Conservation (phyloP, 768 basidiomycete species). For the Termitomyces sp. region DNA sequence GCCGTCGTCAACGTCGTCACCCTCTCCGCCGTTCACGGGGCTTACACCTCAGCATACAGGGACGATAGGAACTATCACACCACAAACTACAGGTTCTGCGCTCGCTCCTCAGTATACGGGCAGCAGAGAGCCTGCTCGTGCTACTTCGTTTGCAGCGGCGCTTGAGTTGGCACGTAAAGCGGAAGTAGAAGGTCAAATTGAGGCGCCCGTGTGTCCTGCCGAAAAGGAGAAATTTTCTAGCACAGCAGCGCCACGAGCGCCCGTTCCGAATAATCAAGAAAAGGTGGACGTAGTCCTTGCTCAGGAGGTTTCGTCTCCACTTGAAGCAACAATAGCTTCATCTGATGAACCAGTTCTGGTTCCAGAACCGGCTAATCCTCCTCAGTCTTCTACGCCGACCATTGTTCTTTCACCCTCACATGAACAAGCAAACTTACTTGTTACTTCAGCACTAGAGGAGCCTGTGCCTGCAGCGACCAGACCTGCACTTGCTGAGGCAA, state of each 20-base stretch:
- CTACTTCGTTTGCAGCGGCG: slow-evolving; percentile 36
- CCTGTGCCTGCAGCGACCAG: background rate
- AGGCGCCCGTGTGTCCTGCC: slow-evolving; percentile 11
- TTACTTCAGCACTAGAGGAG: background rate
- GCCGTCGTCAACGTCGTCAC: slow-evolving; percentile 26
- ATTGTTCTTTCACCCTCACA: slow-evolving; percentile 10
- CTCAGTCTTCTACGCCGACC: slow-evolving; percentile 1
- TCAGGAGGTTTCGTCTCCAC: background rate
- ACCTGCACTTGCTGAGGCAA: background rate
- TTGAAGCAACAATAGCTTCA: background rate
- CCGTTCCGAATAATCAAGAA: background rate
- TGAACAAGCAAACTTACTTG: background rate
- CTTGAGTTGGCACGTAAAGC: slow-evolving; percentile 37
- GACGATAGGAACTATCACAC: background rate
- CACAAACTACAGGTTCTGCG: slow-evolving; percentile 3
- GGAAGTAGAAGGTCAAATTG: slow-evolving; percentile 30
- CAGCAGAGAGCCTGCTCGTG: slow-evolving; percentile 19
- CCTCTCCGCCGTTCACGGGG: slow-evolving; percentile 12
- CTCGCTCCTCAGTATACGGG: slow-evolving; percentile 12
- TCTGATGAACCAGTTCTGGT: background rate
- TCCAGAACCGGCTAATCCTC: background rate
- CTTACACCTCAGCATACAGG: slow-evolving; percentile 10
- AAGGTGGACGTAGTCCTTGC: background rate
- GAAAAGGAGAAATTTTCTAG: background rate
- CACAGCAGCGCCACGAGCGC: background rate